Conservation (phyloP, 2,329 filamentous ascomycete genomes). For the Purpureocillium takamizusanense region DNA sequence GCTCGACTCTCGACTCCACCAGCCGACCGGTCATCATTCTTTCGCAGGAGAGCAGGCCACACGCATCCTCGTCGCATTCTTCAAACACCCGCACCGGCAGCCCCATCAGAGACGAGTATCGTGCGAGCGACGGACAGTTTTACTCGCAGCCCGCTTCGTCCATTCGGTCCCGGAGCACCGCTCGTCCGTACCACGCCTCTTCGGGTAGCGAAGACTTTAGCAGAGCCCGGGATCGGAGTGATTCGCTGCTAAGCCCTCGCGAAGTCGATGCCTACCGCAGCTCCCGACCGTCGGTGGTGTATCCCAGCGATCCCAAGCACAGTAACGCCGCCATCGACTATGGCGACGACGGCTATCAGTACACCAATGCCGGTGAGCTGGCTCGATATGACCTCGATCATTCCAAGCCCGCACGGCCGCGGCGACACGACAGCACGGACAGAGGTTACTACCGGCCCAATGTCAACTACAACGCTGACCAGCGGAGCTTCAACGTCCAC, state of each 20-base stretch:
- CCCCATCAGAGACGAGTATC: constrained; percentile 42
- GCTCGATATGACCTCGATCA: constrained; percentile 53
- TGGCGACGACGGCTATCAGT: constrained; percentile 52
- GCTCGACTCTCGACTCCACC: constrained; percentile 41
- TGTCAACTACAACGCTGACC: constrained; percentile 40
- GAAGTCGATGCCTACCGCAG: constrained; percentile 37
- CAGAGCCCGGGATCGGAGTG: constrained; percentile 40
- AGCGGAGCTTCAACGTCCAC: constrained; percentile 35
- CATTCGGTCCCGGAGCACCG: constrained; percentile 39
- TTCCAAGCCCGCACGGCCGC: constrained; percentile 27
- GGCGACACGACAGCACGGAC: constrained; percentile 47
- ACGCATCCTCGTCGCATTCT: constrained; percentile 29
- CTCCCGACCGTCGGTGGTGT: constrained; percentile 35
- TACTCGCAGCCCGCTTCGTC: constrained; percentile 52
- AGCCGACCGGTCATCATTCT: constrained; percentile 47
- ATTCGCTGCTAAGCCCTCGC: constrained; percentile 28
- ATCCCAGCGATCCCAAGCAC: constrained; percentile 33
- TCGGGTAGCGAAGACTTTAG: constrained; percentile 43
- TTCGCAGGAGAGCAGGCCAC: constrained; percentile 32
- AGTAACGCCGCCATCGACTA: constrained; percentile 38
- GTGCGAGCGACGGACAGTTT: constrained; percentile 40
- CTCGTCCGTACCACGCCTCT: constrained; percentile 37
- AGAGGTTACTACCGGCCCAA: constrained; percentile 46
- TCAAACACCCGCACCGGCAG: constrained; percentile 29
- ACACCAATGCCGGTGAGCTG: constrained; percentile 54